Evolutionary conservation across 768 basidiomycete species (phyloP), one percentile per base, ranked within the genome.

Genomic region (Suillus weaverae): DNA sequence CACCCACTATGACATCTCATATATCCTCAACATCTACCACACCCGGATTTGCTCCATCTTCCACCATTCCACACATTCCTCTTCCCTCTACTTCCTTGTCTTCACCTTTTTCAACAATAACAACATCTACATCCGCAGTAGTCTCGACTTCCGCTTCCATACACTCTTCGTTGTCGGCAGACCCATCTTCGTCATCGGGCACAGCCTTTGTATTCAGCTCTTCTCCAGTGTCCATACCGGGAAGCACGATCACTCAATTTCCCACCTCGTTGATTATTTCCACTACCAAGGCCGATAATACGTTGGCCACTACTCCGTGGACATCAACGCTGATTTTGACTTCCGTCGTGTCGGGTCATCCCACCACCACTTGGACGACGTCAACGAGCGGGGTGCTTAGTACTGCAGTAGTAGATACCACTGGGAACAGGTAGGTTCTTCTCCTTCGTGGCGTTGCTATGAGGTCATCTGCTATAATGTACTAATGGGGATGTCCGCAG

Each of bases 351-450:
- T 36, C 11, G n/a, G 70, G 56, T 33, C 65, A 64, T 56, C 69
- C 48, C 22, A 68, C 70, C 5, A 55, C 59, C 16, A 70, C 74
- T 8, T 56, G 64, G 8, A 67, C 69, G 39, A 56, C 73, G 43
- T 67, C 72, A 16, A 66, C 73, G 11, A 73, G 66, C 30, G 39
- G 55, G 9, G 70, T 64, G 22, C 66, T 77, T 50, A 77, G 74
- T 38, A 76, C 74, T 0, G 51, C 69, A 43, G 10, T 41, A 35
- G 62, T 69, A 20, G 62, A 50, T 46, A 62, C 30, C 2, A 16
- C 46, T 0, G 20, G 67, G 13, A 56, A 53, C 38, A 51, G 70
- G 75, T 76, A 56, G 60, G 76, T 55, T 26, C 7, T 11, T 9
- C 39, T 5, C n/a, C 60, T 35, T n/a, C 50, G 59, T 64, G 33